Base-by-base conservation (phyloP, 768 basidiomycete genomes). In the Rickenella mellea region DNA sequence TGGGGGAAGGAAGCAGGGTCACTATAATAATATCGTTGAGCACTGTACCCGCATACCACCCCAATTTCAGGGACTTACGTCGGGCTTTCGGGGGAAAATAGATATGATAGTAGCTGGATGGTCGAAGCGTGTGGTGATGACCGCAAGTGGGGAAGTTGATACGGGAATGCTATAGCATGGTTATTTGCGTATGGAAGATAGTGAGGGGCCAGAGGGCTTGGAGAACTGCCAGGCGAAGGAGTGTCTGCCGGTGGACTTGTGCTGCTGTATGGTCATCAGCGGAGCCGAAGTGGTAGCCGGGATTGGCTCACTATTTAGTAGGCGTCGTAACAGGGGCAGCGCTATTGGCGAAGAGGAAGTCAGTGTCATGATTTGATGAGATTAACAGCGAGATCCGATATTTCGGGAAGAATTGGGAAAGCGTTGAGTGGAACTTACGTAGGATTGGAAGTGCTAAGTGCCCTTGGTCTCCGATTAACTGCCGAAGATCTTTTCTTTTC, bases 401-500 rank as follows among this genome's bases (percentile, higher is more conserved):
- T 26, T 1, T 40, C 25, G 37, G 30, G 37, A 42, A 12, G 17
- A 50, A 51, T 52, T 46, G 54, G 56, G 29, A 52, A 49, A 47
- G 48, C 51, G 47, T 49, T 50, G 48, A 51, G 26, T 52, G 39
- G 60, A 50, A 64, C 66, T 46, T 56, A 79, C 73, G 66, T 75
- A 42, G 70, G 60, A 40, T 60, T 60, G 12, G 64, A 64, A 38
- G 76, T 59, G 47, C 66, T 79, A 27, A 74, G 62, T 51, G 79
- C 76, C 52, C 84, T 75, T 19, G 84, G 79, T 55, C 82, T 72
- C 46, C 84, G 76, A 51, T 63, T 63, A 27, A 69, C 60, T 30
- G 71, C 66, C 17, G 71, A 66, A 44, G 61, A 66, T 46, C 84
- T 82, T 60, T 87, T 87, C 69, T 83, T 83, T 64, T 89, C 85